phyloP scores from a whole-genome alignment of 2,329 filamentous ascomycete species.

The Albophoma yamanashiensis region DNA sequence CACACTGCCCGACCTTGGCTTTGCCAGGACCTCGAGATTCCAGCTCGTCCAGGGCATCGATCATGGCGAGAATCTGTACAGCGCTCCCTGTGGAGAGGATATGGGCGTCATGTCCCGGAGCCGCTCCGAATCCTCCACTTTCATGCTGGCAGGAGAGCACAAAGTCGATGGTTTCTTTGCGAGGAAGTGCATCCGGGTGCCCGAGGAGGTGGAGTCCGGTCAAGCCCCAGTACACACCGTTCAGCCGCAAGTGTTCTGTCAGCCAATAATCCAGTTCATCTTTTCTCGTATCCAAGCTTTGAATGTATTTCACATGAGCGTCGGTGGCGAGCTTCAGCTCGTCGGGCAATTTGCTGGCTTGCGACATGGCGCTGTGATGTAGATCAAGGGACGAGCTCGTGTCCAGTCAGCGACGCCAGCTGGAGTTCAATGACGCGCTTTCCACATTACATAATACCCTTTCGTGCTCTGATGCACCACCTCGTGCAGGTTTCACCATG shows the following conservation, averaged over 20 bases:
- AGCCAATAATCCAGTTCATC: conserved; percentile 97
- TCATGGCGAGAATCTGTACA: conserved; percentile 80
- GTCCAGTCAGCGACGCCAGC: not conserved
- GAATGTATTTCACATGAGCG: conserved; percentile 82
- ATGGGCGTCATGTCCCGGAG: conserved; percentile 88
- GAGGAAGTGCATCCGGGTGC: conserved; percentile 70
- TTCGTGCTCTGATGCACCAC: not conserved
- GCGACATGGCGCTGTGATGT: conserved; percentile 15
- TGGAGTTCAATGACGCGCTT: not conserved
- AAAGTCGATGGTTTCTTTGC: conserved; percentile 75
- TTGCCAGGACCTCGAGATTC: conserved; percentile 57
- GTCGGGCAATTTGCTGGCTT: conserved; percentile 16
- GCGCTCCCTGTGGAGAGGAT: conserved; percentile 94
- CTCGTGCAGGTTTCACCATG: not conserved
- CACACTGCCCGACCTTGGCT: conserved; percentile 69
- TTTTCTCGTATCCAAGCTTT: conserved; percentile 80
- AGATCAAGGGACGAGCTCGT: not conserved
- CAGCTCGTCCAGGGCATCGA: conserved; percentile 76
- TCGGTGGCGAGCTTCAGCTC: conserved; percentile 37
- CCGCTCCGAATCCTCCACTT: conserved; percentile 84
- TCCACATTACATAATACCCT: not conserved
- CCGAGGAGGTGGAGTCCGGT: conserved; percentile 78
- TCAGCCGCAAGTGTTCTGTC: conserved; percentile 90
- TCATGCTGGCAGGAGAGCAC: conserved; percentile 91
- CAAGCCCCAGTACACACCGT: conserved; percentile 94